Conservation (phyloP, 1,284 basidiomycete genomes). For the Tylopilus orsonianus region DNA sequence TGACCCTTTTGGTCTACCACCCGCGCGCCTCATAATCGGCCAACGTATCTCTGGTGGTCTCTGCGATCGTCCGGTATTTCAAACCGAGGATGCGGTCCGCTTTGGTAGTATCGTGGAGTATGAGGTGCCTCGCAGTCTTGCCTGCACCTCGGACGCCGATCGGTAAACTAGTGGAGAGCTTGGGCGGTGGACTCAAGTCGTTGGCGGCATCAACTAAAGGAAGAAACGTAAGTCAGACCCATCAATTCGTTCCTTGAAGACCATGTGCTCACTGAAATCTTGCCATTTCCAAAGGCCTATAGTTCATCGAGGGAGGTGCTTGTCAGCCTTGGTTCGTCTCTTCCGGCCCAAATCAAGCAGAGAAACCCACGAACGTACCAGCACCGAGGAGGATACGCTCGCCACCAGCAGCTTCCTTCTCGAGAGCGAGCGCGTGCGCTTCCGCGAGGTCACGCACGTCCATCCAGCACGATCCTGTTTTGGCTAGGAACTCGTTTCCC, state of each 20-base stretch:
- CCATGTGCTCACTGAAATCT: constrained; percentile 28
- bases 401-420: constrained; percentile 54
- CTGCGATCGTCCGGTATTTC: constrained; percentile 43
- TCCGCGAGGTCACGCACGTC: constrained; percentile 48
- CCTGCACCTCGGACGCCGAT: no score
- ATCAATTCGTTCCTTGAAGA: neutral
- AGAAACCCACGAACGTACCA: constrained; percentile 24
- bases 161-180: constrained; percentile 23
- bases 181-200: constrained; percentile 24
- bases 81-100: constrained; percentile 45
- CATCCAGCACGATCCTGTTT: constrained; percentile 37
- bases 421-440: constrained; percentile 56
- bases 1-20: constrained; percentile 32
- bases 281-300: constrained; percentile 33
- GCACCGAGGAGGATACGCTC: constrained; percentile 54
- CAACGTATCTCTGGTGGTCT: constrained; percentile 43
- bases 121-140: constrained; percentile 36
- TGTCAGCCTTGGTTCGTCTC: neutral
- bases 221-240: neutral
- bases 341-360: neutral
- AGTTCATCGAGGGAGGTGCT: neutral
- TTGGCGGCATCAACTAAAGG: constrained; percentile 32
- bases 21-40: constrained; percentile 39
- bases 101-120: constrained; percentile 37
- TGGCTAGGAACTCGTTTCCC: constrained; percentile 29